phyloP scores from a whole-genome alignment of 2,329 filamentous ascomycete species.

The Diaporthe citri region DNA sequence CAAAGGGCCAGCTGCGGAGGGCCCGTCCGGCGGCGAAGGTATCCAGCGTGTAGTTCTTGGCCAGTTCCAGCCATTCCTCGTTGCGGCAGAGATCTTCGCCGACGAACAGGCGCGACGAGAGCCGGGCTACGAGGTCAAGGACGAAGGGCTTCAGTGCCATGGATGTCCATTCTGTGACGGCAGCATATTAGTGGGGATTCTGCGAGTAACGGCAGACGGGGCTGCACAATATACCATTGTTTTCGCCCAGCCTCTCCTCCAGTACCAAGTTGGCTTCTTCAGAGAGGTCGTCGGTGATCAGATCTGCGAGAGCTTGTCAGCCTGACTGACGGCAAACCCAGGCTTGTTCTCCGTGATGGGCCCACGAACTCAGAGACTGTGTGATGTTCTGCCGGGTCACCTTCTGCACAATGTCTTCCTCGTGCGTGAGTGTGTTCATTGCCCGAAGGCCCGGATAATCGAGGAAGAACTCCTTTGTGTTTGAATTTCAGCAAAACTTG shows the following conservation, averaged over 20 bases:
- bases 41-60: slow-evolving; percentile 57
- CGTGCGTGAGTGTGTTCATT: background rate
- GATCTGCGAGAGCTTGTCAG: slow-evolving; percentile 18
- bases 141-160: slow-evolving; percentile 41
- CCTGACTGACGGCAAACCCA: no score
- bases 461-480: slow-evolving; percentile 20
- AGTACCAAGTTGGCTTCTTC: slow-evolving; percentile 23
- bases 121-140: slow-evolving; percentile 59
- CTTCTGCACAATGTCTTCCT: slow-evolving; percentile 10
- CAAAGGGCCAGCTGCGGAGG: slow-evolving; percentile 55
- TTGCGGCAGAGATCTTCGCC: slow-evolving; percentile 59
- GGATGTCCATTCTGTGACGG: slow-evolving; percentile 16
- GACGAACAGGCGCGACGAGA: slow-evolving; percentile 64
- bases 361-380: slow-evolving; percentile 22
- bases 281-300: slow-evolving; percentile 31
- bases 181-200: background rate
- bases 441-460: slow-evolving; percentile 1
- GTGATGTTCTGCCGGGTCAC: slow-evolving; percentile 29
- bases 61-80: slow-evolving; percentile 59
- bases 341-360: no score
- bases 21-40: slow-evolving; percentile 51
- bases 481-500: background rate
- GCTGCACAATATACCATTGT: background rate
- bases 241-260: slow-evolving; percentile 23
- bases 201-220: background rate